Evolutionary conservation across 805 yeast species (phyloP).

Genomic region (Yarrowia deformans): DNA sequence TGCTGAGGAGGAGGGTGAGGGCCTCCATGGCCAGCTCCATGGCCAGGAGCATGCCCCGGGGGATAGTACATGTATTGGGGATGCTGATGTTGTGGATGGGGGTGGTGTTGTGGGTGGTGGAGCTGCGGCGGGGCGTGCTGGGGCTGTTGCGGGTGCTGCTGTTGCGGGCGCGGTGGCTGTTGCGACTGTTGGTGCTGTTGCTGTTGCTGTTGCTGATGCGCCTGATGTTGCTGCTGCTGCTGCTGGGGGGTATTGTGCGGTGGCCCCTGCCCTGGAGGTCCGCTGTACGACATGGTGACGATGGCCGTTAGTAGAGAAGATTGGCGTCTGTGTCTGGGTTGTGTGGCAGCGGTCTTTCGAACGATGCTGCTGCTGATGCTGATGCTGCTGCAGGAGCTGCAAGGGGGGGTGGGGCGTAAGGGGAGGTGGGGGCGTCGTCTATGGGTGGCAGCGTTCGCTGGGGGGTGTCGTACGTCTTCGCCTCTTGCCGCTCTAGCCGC

Average conservation of each 20-base stretch:
- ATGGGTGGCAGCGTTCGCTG: constrained; percentile 13
- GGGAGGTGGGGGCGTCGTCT: constrained; percentile 3
- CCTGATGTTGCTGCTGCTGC: constrained; percentile 3
- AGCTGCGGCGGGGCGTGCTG: constrained; percentile 5
- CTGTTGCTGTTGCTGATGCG: background rate
- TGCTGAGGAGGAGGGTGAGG: background rate
- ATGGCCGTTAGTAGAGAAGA: constrained; percentile 1
- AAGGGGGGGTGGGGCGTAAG: background rate
- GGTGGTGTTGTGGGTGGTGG: constrained; percentile 12
- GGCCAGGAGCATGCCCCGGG: constrained; percentile 4
- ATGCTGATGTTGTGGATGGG: constrained; percentile 25
- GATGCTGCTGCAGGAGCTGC: constrained; percentile 2
- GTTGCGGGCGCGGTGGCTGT: background rate
- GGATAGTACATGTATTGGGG: constrained; percentile 31
- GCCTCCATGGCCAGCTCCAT: background rate
- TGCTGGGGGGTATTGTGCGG: constrained; percentile 23
- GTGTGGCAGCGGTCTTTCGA: background rate
- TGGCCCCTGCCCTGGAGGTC: constrained; percentile 29
- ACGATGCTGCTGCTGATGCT: constrained; percentile 9
- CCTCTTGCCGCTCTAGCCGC: constrained; percentile 36
- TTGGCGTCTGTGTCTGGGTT: background rate
- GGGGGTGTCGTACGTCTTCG: constrained; percentile 18
- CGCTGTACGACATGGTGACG: constrained; percentile 28
- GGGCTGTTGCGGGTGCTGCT: constrained; percentile 12
- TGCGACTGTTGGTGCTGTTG: constrained; percentile 1